phyloP scores from a whole-genome alignment of 768 basidiomycete species.

The Fistulinella prunicolor region DNA sequence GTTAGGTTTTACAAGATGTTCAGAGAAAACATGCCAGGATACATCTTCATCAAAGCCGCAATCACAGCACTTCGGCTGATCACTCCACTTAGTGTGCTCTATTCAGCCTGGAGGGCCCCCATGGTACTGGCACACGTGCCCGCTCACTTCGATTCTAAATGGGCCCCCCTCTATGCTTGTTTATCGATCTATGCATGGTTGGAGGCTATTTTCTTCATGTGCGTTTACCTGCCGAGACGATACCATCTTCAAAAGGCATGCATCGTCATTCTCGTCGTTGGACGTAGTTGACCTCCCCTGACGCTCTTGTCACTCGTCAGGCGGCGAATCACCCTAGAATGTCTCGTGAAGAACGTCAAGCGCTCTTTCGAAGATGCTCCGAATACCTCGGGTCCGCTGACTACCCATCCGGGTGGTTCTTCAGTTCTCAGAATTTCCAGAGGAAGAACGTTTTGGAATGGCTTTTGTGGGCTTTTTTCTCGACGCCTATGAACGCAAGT shows the following conservation, averaged over 20 bases:
- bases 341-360: conserved; percentile 41
- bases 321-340: conserved; percentile 37
- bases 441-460: conserved; percentile 55
- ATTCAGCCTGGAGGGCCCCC: conserved; percentile 30
- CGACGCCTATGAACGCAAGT: conserved; percentile 31
- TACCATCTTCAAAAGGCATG: conserved; percentile 44
- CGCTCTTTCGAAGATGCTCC: conserved; percentile 50
- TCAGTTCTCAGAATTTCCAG: conserved; percentile 32
- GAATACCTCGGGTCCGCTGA: conserved; percentile 16
- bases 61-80: conserved; percentile 48
- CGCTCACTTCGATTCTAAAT: not conserved
- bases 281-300: not conserved
- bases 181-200: conserved; percentile 34
- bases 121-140: conserved; percentile 10
- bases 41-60: conserved; percentile 47
- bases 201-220: conserved; percentile 49
- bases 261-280: not conserved
- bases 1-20: no score
- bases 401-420: conserved; percentile 54
- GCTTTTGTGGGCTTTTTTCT: conserved; percentile 66
- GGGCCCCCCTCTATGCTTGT: conserved; percentile 5
- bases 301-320: conserved; percentile 17
- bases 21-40: conserved; percentile 48
- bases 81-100: conserved; percentile 47
- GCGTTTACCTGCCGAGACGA: conserved; percentile 48